These are phyloP conservation scores for Cercis canadensis DNA, from an alignment of 306 rosid genomes.

Conservation along the genomic window DNA sequence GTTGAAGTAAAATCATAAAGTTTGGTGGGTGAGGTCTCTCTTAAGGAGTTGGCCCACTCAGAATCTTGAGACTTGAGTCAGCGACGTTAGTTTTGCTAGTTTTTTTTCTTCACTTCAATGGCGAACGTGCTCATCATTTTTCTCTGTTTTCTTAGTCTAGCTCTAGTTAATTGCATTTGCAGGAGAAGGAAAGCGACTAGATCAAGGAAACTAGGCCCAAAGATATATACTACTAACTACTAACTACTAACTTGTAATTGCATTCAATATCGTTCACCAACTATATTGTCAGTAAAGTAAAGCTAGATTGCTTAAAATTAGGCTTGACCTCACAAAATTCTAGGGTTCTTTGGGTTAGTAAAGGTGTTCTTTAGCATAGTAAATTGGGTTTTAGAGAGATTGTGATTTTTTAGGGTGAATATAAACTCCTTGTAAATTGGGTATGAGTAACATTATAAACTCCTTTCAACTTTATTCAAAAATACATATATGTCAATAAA, in stretches of 20 bases:
- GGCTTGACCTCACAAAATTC: conserved; percentile 30
- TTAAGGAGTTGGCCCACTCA: conserved; percentile 62
- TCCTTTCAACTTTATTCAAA: too few species aligned
- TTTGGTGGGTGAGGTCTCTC: conserved; percentile 38
- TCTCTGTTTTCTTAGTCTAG: background rate
- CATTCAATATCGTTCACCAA: conserved; percentile 41
- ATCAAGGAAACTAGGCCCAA: conserved; percentile 7
- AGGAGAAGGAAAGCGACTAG: conserved; percentile 20
- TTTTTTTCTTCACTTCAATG: conserved; percentile 23
- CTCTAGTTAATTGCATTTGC: conserved; percentile 21
- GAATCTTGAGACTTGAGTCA: conserved; percentile 20
- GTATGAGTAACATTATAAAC: too few species aligned
- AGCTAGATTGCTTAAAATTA: conserved; percentile 14
- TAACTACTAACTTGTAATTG: conserved; percentile 5
- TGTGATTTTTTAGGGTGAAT: too few species aligned
- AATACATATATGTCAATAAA: too few species aligned
- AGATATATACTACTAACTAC: background rate
- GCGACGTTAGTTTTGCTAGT: conserved; percentile 24
- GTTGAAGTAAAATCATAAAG: background rate
- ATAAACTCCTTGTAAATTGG: too few species aligned
- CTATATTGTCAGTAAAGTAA: conserved; percentile 15
- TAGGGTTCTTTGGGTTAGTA: background rate
- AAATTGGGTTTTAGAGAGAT: background rate
- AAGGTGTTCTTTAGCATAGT: conserved; percentile 4
- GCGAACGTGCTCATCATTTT: too few species aligned